Base-by-base conservation (phyloP, 2,329 filamentous ascomycete species). In the Penicillium sp. region DNA sequence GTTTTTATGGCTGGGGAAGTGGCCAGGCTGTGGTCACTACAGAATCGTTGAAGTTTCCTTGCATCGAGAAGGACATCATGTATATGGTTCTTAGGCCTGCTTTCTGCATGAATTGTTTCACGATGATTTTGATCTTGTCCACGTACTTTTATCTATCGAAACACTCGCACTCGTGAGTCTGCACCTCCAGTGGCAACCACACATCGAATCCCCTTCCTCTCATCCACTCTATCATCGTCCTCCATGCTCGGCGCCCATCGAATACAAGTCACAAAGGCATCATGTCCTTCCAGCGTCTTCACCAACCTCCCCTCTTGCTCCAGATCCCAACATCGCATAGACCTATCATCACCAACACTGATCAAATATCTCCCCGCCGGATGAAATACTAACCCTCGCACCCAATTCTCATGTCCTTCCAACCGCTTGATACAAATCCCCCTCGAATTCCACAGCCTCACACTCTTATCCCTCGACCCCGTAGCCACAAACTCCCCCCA, bases 341-440 rank as follows among this genome's bases (percentile, higher is more conserved):
- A 91, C 76, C 93, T 95, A 75, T 96, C 93, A 70, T 96, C 92
- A 6, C 87, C 83, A 23, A 88, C 89, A 10, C 87, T 91, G 3
- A 96, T 75, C 2, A 96, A 79, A 65, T 93, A 96, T 71, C 92
- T 94, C 47, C 92, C 92, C 10, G 89, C 88, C 0, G 92, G 92
- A 65, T 96, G 92, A 70, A 96, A 96, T 6, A 90, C 84, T 4
- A 96, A 74, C 0, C 82, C 88, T 36, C 89, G 84, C 7, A 96
- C 85, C 92, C 92, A 96, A 70, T 96, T 96, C 70, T 96, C 92
- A 69, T 96, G 92, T 1, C 92, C 92, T 0, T 85, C 76, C 2
- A 96, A 78, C 0, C 88, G 93, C 70, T 90, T 92, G 67, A 96
- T 85, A 29, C 58, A 90, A 84, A 6, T 86, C 90, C 92, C 92